phyloP scores from a whole-genome alignment of 352 stramenopile genomes.

The Globisporangium heterothallicum region DNA sequence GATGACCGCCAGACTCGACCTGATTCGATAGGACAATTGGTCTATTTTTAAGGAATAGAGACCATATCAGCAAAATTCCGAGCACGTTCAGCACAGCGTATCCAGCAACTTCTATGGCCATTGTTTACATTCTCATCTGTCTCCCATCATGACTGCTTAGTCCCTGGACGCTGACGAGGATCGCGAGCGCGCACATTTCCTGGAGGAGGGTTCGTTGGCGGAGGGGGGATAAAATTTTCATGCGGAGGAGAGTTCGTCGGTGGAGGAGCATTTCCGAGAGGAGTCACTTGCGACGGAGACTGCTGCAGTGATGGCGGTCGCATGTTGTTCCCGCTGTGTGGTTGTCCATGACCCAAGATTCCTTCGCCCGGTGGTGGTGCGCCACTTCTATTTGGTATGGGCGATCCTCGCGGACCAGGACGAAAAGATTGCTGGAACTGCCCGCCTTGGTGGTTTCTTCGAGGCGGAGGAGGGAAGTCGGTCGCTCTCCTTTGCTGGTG shows the following conservation, averaged over 20 bases:
- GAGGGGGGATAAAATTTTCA: not conserved
- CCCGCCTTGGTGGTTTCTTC: not conserved
- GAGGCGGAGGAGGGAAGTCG: not conserved
- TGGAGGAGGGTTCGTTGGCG: slow-evolving; percentile 1
- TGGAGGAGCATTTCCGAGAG: not conserved
- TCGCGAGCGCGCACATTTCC: slow-evolving; percentile 9
- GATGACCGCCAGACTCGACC: too few species aligned
- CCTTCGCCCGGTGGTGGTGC: not conserved
- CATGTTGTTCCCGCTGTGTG: not conserved
- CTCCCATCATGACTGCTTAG: slow-evolving; percentile 7
- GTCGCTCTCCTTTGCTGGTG: not conserved
- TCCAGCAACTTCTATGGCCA: too few species aligned
- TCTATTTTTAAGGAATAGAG: too few species aligned
- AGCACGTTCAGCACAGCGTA: too few species aligned
- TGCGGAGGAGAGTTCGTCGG: not conserved
- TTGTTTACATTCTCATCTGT: not conserved
- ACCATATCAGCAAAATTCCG: too few species aligned
- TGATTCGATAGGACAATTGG: too few species aligned
- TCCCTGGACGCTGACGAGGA: slow-evolving; percentile 13
- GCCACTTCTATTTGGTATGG: not conserved
- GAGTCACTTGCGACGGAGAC: not conserved
- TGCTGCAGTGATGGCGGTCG: not conserved
- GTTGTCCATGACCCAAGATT: slow-evolving; percentile 5
- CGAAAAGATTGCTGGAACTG: not conserved
- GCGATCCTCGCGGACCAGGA: not conserved